Conservation (phyloP, 2,329 filamentous ascomycete species). For the Pseudocercospora cruenta region DNA sequence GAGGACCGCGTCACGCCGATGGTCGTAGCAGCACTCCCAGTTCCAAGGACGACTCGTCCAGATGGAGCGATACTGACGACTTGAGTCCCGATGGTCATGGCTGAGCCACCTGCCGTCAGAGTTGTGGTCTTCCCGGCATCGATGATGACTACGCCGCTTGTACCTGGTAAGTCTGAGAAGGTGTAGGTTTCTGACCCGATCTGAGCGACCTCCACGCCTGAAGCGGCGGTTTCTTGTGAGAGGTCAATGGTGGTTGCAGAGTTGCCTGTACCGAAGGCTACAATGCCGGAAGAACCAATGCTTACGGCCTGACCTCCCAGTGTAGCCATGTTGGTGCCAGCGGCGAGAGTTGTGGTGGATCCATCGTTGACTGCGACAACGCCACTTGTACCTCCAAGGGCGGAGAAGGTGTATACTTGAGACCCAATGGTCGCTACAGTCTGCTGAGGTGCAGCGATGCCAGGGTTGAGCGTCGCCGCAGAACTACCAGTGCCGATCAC, state of each 20-base stretch:
- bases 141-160: not conserved
- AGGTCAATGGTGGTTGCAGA: constrained; percentile 1
- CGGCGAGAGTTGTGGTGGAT: not conserved
- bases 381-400: not conserved
- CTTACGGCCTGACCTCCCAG: constrained; percentile 11
- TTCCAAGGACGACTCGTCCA: not conserved
- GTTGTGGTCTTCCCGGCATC: not conserved
- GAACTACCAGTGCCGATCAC: constrained; percentile 6
- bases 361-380: not conserved
- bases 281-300: not conserved
- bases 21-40: constrained; percentile 33
- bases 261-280: not conserved
- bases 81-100: not conserved
- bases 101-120: not conserved
- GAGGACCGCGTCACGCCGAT: not conserved
- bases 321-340: not conserved
- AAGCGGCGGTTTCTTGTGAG: not conserved
- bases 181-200: not conserved
- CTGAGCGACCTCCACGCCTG: not conserved
- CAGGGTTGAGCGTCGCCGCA: not conserved
- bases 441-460: not conserved
- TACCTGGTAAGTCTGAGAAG: not conserved
- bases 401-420: not conserved
- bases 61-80: not conserved
- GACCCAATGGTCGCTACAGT: not conserved